These are phyloP conservation scores for Nothophaeocryptopus gaeumannii DNA, from an alignment of 2,329 filamentous ascomycete genomes.

Conservation along the genomic window DNA sequence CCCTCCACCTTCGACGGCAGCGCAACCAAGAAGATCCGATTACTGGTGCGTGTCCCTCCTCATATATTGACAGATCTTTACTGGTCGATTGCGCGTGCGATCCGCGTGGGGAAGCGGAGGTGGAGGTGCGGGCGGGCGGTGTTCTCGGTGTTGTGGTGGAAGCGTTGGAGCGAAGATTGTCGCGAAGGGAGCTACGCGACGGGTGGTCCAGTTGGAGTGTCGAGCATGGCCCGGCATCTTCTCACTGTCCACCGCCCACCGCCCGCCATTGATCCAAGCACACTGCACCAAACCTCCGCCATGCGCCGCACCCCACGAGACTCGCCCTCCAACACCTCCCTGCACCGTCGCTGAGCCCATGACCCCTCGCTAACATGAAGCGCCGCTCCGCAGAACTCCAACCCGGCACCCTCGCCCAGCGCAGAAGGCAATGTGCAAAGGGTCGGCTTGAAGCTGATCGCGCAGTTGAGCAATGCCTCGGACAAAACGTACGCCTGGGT, in stretches of 20 bases:
- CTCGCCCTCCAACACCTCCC: constrained; percentile 11
- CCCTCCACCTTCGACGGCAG: constrained; percentile 49
- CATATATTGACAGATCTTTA: constrained; percentile 4
- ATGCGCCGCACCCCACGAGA: constrained; percentile 24
- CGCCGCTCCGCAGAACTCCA: constrained; percentile 29
- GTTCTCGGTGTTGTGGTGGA: constrained; percentile 6
- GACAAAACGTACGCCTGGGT: constrained; percentile 70
- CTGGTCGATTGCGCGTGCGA: background rate
- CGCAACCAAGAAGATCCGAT: constrained; percentile 58
- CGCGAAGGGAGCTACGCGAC: constrained; percentile 20
- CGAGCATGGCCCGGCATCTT: constrained; percentile 25
- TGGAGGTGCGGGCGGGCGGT: constrained; percentile 1
- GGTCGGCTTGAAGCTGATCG: constrained; percentile 69
- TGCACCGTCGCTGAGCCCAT: constrained; percentile 5
- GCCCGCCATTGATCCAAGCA: constrained; percentile 3
- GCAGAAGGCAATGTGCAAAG: constrained; percentile 42
- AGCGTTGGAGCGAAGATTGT: constrained; percentile 13
- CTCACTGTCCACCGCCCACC: constrained; percentile 21
- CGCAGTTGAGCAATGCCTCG: constrained; percentile 69
- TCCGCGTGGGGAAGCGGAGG: constrained; percentile 7
- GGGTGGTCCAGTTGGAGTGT: constrained; percentile 19
- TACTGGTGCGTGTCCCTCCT: constrained; percentile 52
- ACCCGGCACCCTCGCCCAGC: constrained; percentile 20
- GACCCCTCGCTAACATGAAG: constrained; percentile 18
- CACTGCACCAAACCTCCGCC: constrained; percentile 24